Percentiles rank a stretch among this genome's conserved stretches.
Conservation (phyloP, 352 stramenopile genomes). For the Phytophthora chlamydospora region DNA sequence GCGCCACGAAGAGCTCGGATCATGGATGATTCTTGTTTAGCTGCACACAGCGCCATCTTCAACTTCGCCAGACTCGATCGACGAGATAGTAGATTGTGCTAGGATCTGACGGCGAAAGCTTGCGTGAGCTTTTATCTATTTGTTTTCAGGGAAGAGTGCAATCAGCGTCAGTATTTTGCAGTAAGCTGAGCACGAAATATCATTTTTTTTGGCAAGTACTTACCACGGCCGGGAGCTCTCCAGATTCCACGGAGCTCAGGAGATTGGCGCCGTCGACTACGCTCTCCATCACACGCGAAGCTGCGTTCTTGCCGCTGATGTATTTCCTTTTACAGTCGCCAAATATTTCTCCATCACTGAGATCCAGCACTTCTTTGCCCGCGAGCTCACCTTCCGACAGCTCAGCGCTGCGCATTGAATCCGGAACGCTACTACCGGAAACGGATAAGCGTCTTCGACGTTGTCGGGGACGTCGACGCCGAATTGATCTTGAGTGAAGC, state of each 20-base stretch:
- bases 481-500: slow-evolving; percentile 3
- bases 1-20: neutral
- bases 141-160: slow-evolving; percentile 11
- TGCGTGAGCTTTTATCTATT: slow-evolving; percentile 27
- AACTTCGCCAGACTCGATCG: slow-evolving; percentile 39
- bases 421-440: slow-evolving; percentile 33
- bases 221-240: slow-evolving; percentile 47
- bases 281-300: slow-evolving; percentile 8
- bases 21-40: slow-evolving; percentile 5
- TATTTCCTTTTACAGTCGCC: slow-evolving; percentile 36
- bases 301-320: slow-evolving; percentile 34
- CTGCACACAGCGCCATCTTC: slow-evolving; percentile 27
- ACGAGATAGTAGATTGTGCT: slow-evolving; percentile 28
- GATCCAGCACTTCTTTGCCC: slow-evolving; percentile 24
- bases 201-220: slow-evolving; percentile 4
- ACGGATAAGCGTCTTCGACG: slow-evolving; percentile 4
- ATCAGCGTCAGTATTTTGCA: neutral
- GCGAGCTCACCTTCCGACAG: slow-evolving; percentile 54
- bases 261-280: slow-evolving; percentile 10
- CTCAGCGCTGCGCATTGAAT: slow-evolving; percentile 43
- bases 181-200: slow-evolving; percentile 1
- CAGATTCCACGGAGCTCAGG: slow-evolving; percentile 56
- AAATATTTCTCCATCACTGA: slow-evolving; percentile 78
- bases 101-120: slow-evolving; percentile 28
- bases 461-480: slow-evolving; percentile 3